Base-by-base conservation (phyloP, 2,329 filamentous ascomycete species). In the Aspergillus unguis region DNA sequence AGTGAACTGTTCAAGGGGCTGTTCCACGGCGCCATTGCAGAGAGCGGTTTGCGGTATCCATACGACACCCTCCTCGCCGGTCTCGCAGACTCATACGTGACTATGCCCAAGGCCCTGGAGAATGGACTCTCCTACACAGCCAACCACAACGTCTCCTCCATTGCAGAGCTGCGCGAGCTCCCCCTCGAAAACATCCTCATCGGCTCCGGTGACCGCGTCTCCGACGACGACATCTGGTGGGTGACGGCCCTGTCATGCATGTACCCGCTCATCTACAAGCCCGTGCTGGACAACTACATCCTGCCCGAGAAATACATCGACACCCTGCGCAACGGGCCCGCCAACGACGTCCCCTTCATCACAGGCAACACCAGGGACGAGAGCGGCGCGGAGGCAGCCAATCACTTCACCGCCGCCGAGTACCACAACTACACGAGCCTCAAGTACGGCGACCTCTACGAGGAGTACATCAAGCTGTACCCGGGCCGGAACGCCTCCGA, bases 361-460 rank as follows among this genome's bases (percentile, higher is more conserved):
- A 71, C 68, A 1, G 69, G 69, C n/a, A 71, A 71, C 52, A 69
- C 64, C 28, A 65, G 65, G 11, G 68, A 70, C 25, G 67, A 71
- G 33, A 63, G 59, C 6, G 67, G 67, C 9, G 65, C 68, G 4
- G 51, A 55, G 3, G 25, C 50, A 8, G 40, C 25, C 11, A 59
- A 59, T 31, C 54, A 65, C 48, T 62, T 62, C 55, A 66, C 63
- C 8, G 56, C 65, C 1, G 52, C 59, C 8, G 57, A 68, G 35
- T 66, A 72, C 55, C 37, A 56, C 33, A 36, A 52, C 43, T 62
- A 61, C 55, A 56, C 63, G 1, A 57, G 49, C 3, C 66, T 66
- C 0, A 71, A 64, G 27, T 77, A 77, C 7, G 65, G 56, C 27
- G 60, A 45, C 5, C 63, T 59, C n/a, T 61, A 57, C 9, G 36